Conservation (phyloP, 1,284 basidiomycete genomes). For the Mycena citricolor region DNA sequence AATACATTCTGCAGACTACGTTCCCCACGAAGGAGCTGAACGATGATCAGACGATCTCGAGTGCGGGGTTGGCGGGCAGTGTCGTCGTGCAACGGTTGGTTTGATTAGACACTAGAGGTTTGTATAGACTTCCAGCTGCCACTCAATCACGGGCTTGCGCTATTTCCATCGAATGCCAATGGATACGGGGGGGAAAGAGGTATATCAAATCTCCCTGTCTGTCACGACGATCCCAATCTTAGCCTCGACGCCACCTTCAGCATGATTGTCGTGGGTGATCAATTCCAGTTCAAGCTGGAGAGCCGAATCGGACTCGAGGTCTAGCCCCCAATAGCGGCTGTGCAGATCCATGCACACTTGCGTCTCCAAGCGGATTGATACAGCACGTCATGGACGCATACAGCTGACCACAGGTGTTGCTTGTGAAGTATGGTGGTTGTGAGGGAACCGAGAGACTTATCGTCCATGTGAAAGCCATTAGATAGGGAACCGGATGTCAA, state of each 20-base stretch:
- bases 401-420: no score
- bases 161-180: background rate
- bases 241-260: conserved; percentile 3
- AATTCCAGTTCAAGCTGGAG: background rate
- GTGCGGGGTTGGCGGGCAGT: conserved; percentile 75
- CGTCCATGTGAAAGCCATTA: no score
- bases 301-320: background rate
- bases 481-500: no score
- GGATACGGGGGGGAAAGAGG: background rate
- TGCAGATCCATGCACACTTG: background rate
- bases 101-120: background rate
- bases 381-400: no score
- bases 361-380: background rate
- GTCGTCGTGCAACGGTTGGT: conserved; percentile 85
- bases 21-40: conserved; percentile 82
- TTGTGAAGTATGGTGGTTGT: no score
- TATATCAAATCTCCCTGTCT: background rate
- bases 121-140: no score
- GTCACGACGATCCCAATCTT: background rate
- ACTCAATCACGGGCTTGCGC: no score
- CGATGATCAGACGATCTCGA: conserved; percentile 63
- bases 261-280: conserved; percentile 1
- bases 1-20: conserved; percentile 81
- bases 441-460: no score
- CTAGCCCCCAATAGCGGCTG: background rate